phyloP scores from a whole-genome alignment of 2,329 filamentous ascomycete species.

The Aspergillus puulaauensis region DNA sequence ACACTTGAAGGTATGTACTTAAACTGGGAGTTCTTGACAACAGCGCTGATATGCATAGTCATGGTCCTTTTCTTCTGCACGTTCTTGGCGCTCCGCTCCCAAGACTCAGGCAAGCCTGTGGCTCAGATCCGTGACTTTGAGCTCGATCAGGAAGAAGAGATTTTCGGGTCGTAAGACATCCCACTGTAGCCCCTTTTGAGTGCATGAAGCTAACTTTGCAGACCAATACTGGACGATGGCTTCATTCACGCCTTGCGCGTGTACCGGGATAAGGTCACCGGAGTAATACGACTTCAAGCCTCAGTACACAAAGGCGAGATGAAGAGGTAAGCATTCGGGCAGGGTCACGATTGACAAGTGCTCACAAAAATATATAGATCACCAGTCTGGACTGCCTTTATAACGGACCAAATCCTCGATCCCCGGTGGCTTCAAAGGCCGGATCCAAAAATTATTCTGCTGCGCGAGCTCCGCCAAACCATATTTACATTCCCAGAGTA shows the following conservation, averaged over 20 bases:
- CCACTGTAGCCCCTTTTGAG: too few species aligned
- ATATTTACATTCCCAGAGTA: slow-evolving; percentile 55
- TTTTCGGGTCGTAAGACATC: slow-evolving; percentile 50
- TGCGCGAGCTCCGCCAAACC: slow-evolving; percentile 53
- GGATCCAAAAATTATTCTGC: slow-evolving; percentile 44
- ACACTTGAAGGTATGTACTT: slow-evolving; percentile 51
- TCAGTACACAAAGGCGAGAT: slow-evolving; percentile 53
- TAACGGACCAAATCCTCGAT: slow-evolving; percentile 49
- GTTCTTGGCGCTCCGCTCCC: slow-evolving; percentile 58
- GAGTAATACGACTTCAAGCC: slow-evolving; percentile 57
- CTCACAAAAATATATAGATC: slow-evolving; percentile 35
- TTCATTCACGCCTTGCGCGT: slow-evolving; percentile 57
- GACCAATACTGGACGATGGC: slow-evolving; percentile 52
- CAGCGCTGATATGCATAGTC: slow-evolving; percentile 31
- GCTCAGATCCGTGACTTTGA: slow-evolving; percentile 49
- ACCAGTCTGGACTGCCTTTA: slow-evolving; percentile 62
- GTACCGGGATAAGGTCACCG: slow-evolving; percentile 51
- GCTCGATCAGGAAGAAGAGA: slow-evolving; percentile 47
- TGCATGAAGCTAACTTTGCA: slow-evolving; percentile 23
- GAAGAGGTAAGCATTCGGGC: slow-evolving; percentile 39
- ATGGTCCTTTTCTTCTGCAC: slow-evolving; percentile 60
- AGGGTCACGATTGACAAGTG: neutral
- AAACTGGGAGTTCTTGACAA: neutral
- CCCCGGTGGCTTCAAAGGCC: slow-evolving; percentile 50
- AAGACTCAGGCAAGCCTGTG: slow-evolving; percentile 48